Percentiles rank a stretch among this genome's conserved stretches.
These are phyloP conservation scores for Salvia hispanica DNA, from an alignment of 257 asterid species.

Conservation along the genomic window DNA sequence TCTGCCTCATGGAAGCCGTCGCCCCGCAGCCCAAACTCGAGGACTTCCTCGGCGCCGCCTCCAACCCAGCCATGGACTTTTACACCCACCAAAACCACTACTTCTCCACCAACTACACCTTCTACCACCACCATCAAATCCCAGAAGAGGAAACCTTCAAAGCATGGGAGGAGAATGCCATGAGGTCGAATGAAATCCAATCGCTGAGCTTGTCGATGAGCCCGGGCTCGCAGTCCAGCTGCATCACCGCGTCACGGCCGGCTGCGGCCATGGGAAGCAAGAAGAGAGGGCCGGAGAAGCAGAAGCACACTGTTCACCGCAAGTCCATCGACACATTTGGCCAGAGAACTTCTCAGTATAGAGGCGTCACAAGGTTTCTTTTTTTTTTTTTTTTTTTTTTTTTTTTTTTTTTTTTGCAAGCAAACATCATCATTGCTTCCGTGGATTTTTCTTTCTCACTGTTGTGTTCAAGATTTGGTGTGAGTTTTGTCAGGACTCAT, in stretches of 20 bases:
- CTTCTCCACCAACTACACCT: conserved; percentile 39
- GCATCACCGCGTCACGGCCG: conserved; percentile 60
- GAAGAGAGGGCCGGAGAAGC: conserved; percentile 61
- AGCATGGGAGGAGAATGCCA: conserved; percentile 53
- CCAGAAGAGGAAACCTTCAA: conserved; percentile 45
- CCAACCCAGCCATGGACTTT: conserved; percentile 46
- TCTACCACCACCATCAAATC: conserved; percentile 46
- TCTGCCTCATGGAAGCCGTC: conserved; percentile 80
- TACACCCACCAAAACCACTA: conserved; percentile 44
- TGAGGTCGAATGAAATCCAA: conserved; percentile 52
- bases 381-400: too few species aligned
- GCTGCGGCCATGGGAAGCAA: conserved; percentile 52
- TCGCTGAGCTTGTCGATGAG: conserved; percentile 76
- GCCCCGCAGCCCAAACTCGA: conserved; percentile 73
- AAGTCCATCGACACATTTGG: conserved; percentile 96
- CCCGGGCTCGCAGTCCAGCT: conserved; percentile 83
- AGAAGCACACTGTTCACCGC: conserved; percentile 73
- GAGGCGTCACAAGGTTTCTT: conserved; percentile 87
- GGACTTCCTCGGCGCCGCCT: conserved; percentile 71
- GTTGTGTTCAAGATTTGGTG: conserved; percentile 46
- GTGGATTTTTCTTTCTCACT: not conserved
- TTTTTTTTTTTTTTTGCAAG: too few species aligned
- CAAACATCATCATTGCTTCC: not conserved
- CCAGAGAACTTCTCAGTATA: conserved; percentile 93
- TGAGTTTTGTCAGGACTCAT: conserved; percentile 31